These are phyloP conservation scores for Paecilomyces dactylethromorphus DNA, from an alignment of 2,329 filamentous ascomycete genomes.

Conservation along the genomic window DNA sequence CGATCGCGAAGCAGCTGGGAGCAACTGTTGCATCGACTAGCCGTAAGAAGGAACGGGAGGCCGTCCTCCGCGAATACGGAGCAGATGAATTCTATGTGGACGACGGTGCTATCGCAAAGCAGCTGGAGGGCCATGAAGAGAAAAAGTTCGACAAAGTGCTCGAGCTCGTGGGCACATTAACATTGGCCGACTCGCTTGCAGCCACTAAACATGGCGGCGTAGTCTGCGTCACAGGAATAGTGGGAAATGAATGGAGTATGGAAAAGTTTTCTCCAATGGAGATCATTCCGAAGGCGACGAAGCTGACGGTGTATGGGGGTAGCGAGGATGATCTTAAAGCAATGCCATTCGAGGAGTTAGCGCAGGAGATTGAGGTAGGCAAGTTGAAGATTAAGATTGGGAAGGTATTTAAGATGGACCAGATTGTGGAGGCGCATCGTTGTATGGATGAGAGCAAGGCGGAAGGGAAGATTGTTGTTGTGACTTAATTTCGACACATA, in stretches of 20 bases:
- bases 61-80: constrained; percentile 33
- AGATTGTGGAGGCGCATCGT: constrained; percentile 42
- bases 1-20: constrained; percentile 38
- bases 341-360: constrained; percentile 36
- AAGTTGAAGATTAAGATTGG: constrained; percentile 36
- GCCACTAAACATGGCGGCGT: constrained; percentile 34
- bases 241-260: constrained; percentile 37
- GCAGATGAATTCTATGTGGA: constrained; percentile 41
- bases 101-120: constrained; percentile 31
- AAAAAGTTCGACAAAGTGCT: constrained; percentile 40
- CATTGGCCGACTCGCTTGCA: constrained; percentile 38
- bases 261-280: constrained; percentile 38
- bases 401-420: constrained; percentile 36
- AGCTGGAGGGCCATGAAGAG: constrained; percentile 22
- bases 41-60: constrained; percentile 27
- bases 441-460: constrained; percentile 41
- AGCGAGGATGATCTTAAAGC: constrained; percentile 33
- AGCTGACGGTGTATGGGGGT: constrained; percentile 37
- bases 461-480: constrained; percentile 41
- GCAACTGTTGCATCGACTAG: constrained; percentile 36
- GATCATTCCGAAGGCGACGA: constrained; percentile 32
- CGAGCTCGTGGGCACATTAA: constrained; percentile 40
- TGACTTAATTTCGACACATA: constrained; percentile 3
- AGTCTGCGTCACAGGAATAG: constrained; percentile 42
- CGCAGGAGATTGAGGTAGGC: constrained; percentile 30